Percentiles rank a stretch among this genome's conserved stretches.
These are phyloP conservation scores for Fusarium foetens DNA, from an alignment of 2,329 filamentous ascomycete genomes.

Conservation along the genomic window DNA sequence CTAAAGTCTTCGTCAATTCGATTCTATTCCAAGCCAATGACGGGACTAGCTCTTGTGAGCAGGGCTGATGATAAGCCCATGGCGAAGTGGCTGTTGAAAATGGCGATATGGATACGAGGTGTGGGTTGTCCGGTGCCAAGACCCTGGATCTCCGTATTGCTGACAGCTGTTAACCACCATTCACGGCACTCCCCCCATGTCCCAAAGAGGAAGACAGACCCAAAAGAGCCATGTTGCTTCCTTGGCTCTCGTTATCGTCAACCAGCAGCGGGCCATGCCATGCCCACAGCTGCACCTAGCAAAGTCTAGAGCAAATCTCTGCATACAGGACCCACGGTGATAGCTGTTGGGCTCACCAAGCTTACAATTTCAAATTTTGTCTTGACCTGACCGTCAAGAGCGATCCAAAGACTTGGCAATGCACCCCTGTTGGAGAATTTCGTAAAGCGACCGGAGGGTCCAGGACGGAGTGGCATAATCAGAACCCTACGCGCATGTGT, in stretches of 20 bases:
- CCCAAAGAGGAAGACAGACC: conserved; percentile 35
- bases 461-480: conserved; percentile 6
- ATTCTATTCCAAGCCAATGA: conserved; percentile 36
- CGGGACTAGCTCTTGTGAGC: conserved; percentile 31
- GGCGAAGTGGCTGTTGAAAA: conserved; percentile 41
- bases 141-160: conserved; percentile 41
- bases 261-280: conserved; percentile 19
- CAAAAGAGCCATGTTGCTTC: conserved; percentile 26
- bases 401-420: conserved; percentile 15
- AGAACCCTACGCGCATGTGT: conserved; percentile 18
- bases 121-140: conserved; percentile 29
- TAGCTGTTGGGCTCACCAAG: conserved; percentile 27
- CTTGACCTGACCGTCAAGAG: conserved; percentile 2
- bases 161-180: conserved; percentile 33
- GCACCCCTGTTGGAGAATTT: conserved; percentile 23
- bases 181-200: conserved; percentile 32
- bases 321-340: conserved; percentile 28
- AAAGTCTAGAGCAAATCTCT: conserved; percentile 30
- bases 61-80: conserved; percentile 44
- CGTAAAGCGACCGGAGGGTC: not conserved
- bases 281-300: conserved; percentile 26
- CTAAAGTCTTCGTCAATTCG: conserved; percentile 30
- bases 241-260: conserved; percentile 33
- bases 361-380: conserved; percentile 18
- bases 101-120: conserved; percentile 46